phyloP scores from a whole-genome alignment of 306 rosid species.

The Quercus ilex region DNA sequence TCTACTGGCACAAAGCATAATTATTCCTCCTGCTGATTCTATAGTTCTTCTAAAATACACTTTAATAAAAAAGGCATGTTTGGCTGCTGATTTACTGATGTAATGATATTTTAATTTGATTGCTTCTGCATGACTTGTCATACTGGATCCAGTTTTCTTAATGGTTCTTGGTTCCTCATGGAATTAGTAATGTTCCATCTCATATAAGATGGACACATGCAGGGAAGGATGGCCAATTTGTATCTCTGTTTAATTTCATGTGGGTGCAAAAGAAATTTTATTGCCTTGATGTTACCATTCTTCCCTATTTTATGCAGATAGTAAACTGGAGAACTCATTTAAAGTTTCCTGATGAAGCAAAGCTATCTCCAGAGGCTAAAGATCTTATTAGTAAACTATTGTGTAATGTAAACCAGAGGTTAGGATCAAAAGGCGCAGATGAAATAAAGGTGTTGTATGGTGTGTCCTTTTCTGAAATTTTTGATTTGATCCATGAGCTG shows the following conservation, averaged over 20 bases:
- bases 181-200: not conserved
- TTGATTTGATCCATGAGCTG: slow-evolving; percentile 27
- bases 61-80: not conserved
- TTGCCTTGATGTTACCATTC: slow-evolving; percentile 6
- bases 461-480: slow-evolving; percentile 58
- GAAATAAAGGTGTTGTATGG: slow-evolving; percentile 94
- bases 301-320: slow-evolving; percentile 51
- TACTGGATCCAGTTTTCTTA: not conserved
- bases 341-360: slow-evolving; percentile 96
- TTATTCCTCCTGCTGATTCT: not conserved
- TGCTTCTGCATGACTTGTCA: not conserved
- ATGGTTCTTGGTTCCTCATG: not conserved
- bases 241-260: not conserved
- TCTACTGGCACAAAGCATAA: too few species aligned
- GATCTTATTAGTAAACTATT: slow-evolving; percentile 77
- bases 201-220: not conserved
- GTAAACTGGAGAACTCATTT: slow-evolving; percentile 95
- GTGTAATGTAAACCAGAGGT: slow-evolving; percentile 82
- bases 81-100: not conserved
- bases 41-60: not conserved
- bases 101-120: not conserved
- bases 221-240: not conserved
- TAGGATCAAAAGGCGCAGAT: slow-evolving; percentile 82
- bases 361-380: slow-evolving; percentile 77
- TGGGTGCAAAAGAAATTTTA: not conserved